These are phyloP conservation scores for Hanseniaspora occidentalis DNA, from an alignment of 805 yeast species.

Conservation along the genomic window DNA sequence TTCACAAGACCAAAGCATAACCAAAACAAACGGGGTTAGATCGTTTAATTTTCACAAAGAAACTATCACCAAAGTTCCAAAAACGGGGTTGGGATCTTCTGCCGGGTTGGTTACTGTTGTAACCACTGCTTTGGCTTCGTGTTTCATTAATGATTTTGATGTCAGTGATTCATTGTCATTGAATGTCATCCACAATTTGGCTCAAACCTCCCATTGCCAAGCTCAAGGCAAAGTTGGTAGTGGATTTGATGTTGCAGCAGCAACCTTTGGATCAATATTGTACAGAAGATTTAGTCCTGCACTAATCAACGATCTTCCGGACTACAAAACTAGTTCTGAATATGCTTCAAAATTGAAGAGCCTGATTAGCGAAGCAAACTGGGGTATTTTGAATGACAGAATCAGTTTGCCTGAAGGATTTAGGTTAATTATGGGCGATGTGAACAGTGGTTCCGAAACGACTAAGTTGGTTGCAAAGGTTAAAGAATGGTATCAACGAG, in stretches of 20 bases:
- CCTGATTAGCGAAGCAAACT: conserved; percentile 33
- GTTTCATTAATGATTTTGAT: conserved; percentile 28
- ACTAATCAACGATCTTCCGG: conserved; percentile 30
- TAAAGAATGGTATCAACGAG: conserved; percentile 47
- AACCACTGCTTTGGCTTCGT: conserved; percentile 52
- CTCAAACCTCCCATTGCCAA: conserved; percentile 83
- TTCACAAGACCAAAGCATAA: conserved; percentile 43
- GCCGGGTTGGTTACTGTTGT: conserved; percentile 85
- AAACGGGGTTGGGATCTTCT: conserved; percentile 93
- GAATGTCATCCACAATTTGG: conserved; percentile 56
- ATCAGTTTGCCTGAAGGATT: conserved; percentile 59
- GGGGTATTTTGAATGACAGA: conserved; percentile 47
- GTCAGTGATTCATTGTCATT: conserved; percentile 15
- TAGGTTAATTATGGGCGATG: conserved; percentile 82
- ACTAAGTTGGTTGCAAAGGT: conserved; percentile 79
- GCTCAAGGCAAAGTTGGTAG: conserved; percentile 96
- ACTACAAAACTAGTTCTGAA: conserved; percentile 12
- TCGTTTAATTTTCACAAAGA: conserved; percentile 47
- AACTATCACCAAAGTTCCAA: conserved; percentile 62
- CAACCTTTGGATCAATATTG: conserved; percentile 78
- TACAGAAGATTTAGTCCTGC: conserved; percentile 65
- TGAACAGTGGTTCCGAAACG: conserved; percentile 85
- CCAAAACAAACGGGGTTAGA: conserved; percentile 24
- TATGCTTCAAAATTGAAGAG: conserved; percentile 22
- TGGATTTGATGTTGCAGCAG: conserved; percentile 95